These are phyloP conservation scores for Phytophthora pisi DNA, from an alignment of 352 stramenopile genomes.

Conservation along the genomic window DNA sequence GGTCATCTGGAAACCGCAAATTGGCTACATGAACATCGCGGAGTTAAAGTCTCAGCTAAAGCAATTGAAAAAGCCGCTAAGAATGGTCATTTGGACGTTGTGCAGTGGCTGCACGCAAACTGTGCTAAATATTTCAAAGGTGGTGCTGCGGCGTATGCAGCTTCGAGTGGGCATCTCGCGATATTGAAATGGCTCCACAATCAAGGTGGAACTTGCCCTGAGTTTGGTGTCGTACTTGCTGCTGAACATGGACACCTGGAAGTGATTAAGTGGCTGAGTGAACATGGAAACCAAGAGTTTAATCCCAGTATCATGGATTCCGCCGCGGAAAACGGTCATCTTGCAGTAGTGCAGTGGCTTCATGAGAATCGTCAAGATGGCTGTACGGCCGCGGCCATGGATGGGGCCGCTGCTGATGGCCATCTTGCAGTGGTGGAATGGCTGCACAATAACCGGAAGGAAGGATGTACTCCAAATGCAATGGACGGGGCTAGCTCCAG, in stretches of 20 bases:
- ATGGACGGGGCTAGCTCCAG: background rate
- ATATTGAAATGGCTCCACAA: background rate
- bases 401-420: background rate
- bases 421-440: constrained; percentile 5
- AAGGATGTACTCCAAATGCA: background rate
- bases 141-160: background rate
- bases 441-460: constrained; percentile 1
- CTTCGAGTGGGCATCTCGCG: background rate
- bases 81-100: background rate
- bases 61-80: background rate
- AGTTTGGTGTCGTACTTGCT: background rate
- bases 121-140: background rate
- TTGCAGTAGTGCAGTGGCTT: background rate
- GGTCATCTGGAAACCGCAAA: background rate
- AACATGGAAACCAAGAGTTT: background rate
- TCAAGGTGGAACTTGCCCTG: background rate
- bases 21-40: background rate
- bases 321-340: background rate
- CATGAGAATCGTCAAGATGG: constrained; percentile 1
- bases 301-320: background rate
- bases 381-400: background rate
- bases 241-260: background rate
- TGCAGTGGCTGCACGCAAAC: constrained; percentile 2
- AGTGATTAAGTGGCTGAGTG: background rate
- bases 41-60: background rate